Base-by-base conservation (phyloP, 345 rosid species). In the Citrus sp. region DNA sequence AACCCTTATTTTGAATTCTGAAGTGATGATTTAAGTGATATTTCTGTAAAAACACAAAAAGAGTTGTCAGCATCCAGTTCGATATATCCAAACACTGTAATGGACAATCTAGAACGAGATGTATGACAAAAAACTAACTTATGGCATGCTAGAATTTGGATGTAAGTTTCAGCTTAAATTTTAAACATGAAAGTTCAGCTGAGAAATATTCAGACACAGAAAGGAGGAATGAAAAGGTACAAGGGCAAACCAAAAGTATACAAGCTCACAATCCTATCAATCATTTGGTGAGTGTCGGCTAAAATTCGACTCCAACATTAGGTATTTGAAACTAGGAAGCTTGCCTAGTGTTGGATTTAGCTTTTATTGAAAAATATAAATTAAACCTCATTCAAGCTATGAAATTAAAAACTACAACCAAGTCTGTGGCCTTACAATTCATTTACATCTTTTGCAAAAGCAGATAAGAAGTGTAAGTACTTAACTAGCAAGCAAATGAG, bases 21-120 rank as follows among this genome's bases (percentile, higher is more conserved):
- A 92, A 94, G 89, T 96, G 99, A 86, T 96, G 99, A 74, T 94
- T 96, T 82, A 96, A 75, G 88, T 96, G 98, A 83, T 94, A 94
- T 80, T 89, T 96, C 99, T 94, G 92, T 87, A 85, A 40, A 21
- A 22, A 66, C 1, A 66, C 21, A 21, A 19, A n/a, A 78, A 5
- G 13, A 0, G 12, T 28, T n/a, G 10, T 24, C 16, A 34, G 25
- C 51, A 24, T 38, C 18, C 18, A n/a, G 16, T 24, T 35, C 7
- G 4, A 34, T 66, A 19, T 21, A 66, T 66, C 24, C 16, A n/a
- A 9, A 67, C 24, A 67, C 27, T 35, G 6, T 35, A 59, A 22
- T 22, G 4, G 28, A 22, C 27, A 59, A 59, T 9, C 38, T 3
- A 9, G 22, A 8, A 35, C 68, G 7, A 66, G 49, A 66, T 9